A percentile compares a stretch with the other conserved stretches of the same genome.
Conservation (phyloP, 2,329 filamentous ascomycete genomes). For the Acephala macrosclerotiorum region DNA sequence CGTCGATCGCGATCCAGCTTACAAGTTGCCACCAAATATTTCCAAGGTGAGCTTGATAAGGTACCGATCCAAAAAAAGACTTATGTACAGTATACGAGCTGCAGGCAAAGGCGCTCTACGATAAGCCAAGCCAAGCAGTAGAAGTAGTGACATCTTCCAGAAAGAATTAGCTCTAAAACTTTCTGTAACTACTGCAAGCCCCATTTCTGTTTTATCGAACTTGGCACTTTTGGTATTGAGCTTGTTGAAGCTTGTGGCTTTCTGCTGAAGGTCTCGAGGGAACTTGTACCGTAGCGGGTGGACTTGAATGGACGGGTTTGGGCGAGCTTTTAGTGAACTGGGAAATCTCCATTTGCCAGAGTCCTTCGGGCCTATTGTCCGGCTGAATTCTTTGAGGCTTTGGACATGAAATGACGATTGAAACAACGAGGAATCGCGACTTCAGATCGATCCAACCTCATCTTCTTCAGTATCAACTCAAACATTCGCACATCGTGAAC, state of each 20-base stretch:
- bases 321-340: too few relatives aligned
- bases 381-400: neutral
- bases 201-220: neutral
- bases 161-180: neutral
- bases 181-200: neutral
- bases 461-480: too few relatives aligned
- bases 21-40: too few relatives aligned
- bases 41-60: too few relatives aligned
- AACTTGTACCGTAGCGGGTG: neutral
- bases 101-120: neutral
- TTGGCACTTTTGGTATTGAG: too few relatives aligned
- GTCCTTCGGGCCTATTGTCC: neutral
- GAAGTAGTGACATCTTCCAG: neutral
- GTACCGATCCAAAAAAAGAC: neutral
- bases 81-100: neutral
- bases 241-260: too few relatives aligned
- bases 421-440: too few relatives aligned
- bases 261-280: neutral
- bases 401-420: too few relatives aligned
- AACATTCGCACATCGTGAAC: too few relatives aligned
- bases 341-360: neutral
- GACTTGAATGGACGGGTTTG: neutral
- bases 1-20: neutral
- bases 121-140: neutral
- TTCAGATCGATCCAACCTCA: too few relatives aligned